A percentile compares a stretch with the other conserved stretches of the same genome.
Evolutionary conservation across 139 green algal species (phyloP).

Genomic region (Closterium sp.): DNA sequence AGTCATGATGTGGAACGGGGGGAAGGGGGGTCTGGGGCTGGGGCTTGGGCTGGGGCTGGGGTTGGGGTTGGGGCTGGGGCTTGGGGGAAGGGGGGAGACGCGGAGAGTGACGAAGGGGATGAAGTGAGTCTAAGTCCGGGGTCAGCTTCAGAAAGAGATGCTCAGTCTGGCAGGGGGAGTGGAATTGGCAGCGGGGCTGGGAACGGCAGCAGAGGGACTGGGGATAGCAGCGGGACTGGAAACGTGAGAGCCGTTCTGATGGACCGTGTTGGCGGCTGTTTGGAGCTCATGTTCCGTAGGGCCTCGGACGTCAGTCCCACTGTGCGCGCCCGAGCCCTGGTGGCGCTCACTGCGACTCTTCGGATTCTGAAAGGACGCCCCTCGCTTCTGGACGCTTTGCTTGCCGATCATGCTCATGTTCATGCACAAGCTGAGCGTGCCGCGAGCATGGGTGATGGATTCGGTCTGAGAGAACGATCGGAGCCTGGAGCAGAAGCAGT

Average conservation of each 20-base stretch:
- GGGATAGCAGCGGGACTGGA: background rate
- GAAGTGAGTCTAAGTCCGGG: background rate
- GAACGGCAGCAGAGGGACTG: background rate
- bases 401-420: background rate
- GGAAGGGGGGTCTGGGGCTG: background rate
- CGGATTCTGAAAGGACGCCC: background rate
- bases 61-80: no score
- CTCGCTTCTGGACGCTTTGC: background rate
- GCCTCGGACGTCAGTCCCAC: conserved; percentile 4
- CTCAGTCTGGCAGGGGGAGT: background rate
- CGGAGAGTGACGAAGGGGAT: background rate
- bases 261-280: background rate
- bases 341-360: background rate
- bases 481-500: background rate
- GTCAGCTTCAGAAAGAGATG: background rate
- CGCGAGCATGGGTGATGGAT: background rate
- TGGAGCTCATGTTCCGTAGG: conserved; percentile 3
- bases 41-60: background rate
- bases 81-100: background rate
- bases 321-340: conserved; percentile 7
- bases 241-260: background rate
- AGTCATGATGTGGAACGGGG: background rate
- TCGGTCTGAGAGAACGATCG: background rate
- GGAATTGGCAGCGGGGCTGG: background rate
- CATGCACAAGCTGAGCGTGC: background rate